Base-by-base conservation (phyloP, 2,329 filamentous ascomycete species). In the Ilyonectria robusta region DNA sequence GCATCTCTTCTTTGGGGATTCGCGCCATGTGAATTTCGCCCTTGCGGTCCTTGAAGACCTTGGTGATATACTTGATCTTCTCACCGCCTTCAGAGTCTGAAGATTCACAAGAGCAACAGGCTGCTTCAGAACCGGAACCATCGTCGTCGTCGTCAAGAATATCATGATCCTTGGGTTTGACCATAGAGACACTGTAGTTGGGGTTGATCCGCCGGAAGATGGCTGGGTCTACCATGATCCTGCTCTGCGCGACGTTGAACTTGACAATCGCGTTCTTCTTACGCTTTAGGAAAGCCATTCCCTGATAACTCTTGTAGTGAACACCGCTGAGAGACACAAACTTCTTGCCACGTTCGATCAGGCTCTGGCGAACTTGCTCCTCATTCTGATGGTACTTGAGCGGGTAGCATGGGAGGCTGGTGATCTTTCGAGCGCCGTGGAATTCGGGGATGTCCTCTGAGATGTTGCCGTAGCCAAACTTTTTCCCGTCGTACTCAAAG, bases 401-500 rank as follows among this genome's bases (percentile, higher is more conserved):
- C 0, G 95, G 94, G 76, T 94, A 97, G 67, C 89, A 92, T 0
- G 88, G 82, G 8, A 97, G 84, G 74, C 89, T 94, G 11, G 91
- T 93, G 76, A 98, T 97, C 81, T 94, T 95, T 68, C 91, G 88
- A 15, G 92, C 89, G 0, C 94, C 94, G 66, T 93, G 92, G 84
- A 97, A 98, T 3, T 89, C 85, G 7, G 87, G 81, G 13, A 97
- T 89, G 57, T 94, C 90, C 42, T 90, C 88, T 11, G 89, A 84
- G 76, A 94, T 89, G 56, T 85, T 89, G 17, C 93, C 93, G 74
- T 92, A 91, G 3, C 94, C 94, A 77, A 95, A 97, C 7, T 88
- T 86, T 78, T 97, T 97, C 64, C 94, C 95, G 73, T 97, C 94
- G 68, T 94, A 97, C 75, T 97, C 94, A 29, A 97, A 87, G 72